phyloP scores from a whole-genome alignment of 176 grass and related monocot genomes.

The Chrysopogon serrulatus region DNA sequence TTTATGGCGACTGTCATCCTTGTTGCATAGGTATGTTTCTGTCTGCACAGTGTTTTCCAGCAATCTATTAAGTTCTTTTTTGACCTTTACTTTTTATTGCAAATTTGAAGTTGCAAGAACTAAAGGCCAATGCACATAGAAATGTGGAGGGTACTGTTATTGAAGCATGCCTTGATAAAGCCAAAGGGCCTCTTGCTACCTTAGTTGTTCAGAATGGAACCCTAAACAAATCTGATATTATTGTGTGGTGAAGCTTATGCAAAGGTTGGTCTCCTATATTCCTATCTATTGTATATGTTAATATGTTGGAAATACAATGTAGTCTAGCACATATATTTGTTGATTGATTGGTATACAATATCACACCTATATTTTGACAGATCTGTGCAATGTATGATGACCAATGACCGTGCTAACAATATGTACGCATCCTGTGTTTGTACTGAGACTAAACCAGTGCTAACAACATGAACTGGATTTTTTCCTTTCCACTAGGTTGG shows the following conservation, averaged over 20 bases:
- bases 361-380: slow-evolving; percentile 34
- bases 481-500: slow-evolving; percentile 44
- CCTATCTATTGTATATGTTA: not conserved
- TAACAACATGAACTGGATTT: not conserved
- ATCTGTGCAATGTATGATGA: slow-evolving; percentile 97
- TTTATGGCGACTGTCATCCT: slow-evolving; percentile 92
- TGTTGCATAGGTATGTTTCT: slow-evolving; percentile 68
- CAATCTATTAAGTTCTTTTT: slow-evolving; percentile 7
- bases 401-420: too few species aligned
- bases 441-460: not conserved
- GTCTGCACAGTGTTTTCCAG: slow-evolving; percentile 4
- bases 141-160: slow-evolving; percentile 91
- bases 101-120: slow-evolving; percentile 78
- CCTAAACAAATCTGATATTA: slow-evolving; percentile 72
- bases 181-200: slow-evolving; percentile 71
- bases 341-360: slow-evolving; percentile 22
- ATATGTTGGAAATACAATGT: slow-evolving; percentile 11
- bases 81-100: slow-evolving; percentile 23
- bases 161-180: slow-evolving; percentile 86
- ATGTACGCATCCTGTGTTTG: not conserved
- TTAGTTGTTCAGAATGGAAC: slow-evolving; percentile 96
- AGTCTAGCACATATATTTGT: slow-evolving; percentile 8
- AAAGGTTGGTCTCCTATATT: slow-evolving; percentile 61
- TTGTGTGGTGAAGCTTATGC: slow-evolving; percentile 89
- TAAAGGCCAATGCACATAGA: slow-evolving; percentile 92